Conservation (phyloP, 257 asterid genomes). For the Lithospermum erythrorhizon region DNA sequence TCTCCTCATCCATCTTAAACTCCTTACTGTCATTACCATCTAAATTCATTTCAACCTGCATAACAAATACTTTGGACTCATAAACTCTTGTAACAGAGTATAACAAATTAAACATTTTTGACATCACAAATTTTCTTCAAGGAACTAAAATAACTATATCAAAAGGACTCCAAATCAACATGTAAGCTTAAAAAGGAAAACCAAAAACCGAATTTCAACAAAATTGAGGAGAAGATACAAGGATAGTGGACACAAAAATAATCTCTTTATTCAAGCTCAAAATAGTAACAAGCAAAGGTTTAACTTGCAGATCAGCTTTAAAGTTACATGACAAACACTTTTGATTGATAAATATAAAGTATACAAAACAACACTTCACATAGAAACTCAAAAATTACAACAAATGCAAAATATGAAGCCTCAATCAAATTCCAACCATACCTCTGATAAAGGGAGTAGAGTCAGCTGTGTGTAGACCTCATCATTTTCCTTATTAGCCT, state of each 20-base stretch:
- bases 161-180: not conserved
- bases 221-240: not conserved
- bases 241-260: not conserved
- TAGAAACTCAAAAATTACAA: not conserved
- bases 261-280: not conserved
- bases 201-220: not conserved
- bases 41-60: slow-evolving; percentile 35
- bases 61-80: slow-evolving; percentile 12
- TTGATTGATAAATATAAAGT: too few species aligned
- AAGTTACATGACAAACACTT: too few species aligned
- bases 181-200: not conserved
- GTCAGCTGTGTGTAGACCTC: slow-evolving; percentile 89
- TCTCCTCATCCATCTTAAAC: slow-evolving; percentile 41
- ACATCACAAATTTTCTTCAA: not conserved
- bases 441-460: slow-evolving; percentile 78
- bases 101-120: not conserved
- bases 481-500: slow-evolving; percentile 97
- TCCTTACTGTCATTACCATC: slow-evolving; percentile 57
- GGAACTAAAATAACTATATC: not conserved
- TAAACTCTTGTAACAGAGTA: not conserved
- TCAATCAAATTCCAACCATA: slow-evolving; percentile 17
- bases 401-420: slow-evolving; percentile 1
- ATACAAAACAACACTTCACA: not conserved
- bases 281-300: not conserved
- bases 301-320: not conserved